phyloP scores from a whole-genome alignment of 352 stramenopile genomes.

The Phytophthora vignae region DNA sequence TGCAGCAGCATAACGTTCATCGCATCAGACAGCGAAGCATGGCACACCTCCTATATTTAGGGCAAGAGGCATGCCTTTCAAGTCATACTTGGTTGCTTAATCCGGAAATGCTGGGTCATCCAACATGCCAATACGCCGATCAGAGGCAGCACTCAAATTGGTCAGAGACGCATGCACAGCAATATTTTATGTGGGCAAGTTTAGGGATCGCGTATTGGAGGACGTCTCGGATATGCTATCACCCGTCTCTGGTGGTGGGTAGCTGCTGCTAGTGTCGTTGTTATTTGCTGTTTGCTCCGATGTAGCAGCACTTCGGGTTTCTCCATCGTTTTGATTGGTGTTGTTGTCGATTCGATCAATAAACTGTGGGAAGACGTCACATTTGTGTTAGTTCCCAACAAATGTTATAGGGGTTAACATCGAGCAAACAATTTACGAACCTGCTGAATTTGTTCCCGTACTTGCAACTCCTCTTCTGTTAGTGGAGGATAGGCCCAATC shows the following conservation, averaged over 20 bases:
- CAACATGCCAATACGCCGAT: too few relatives aligned
- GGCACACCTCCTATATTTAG: constrained; percentile 22
- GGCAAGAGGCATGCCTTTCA: neutral
- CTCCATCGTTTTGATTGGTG: constrained; percentile 3
- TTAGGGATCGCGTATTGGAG: constrained; percentile 13
- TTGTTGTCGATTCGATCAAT: constrained; percentile 18
- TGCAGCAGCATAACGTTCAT: constrained; percentile 19
- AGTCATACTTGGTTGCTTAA: too few relatives aligned
- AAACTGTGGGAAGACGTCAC: constrained; percentile 12
- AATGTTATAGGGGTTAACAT: too few relatives aligned
- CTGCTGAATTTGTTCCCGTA: constrained; percentile 42
- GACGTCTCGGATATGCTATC: neutral
- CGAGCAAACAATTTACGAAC: constrained; percentile 15
- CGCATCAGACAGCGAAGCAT: constrained; percentile 19
- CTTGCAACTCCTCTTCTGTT: constrained; percentile 50
- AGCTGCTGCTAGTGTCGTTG: constrained; percentile 1
- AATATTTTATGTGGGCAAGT: constrained; percentile 26
- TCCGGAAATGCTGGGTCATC: too few relatives aligned
- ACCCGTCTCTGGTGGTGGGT: neutral
- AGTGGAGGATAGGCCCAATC: constrained; percentile 59
- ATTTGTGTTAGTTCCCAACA: too few relatives aligned
- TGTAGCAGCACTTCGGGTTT: neutral
- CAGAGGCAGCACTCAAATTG: neutral
- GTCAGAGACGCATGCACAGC: neutral
- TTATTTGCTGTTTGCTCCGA: constrained; percentile 5